Evolutionary conservation across 2,329 filamentous ascomycete genomes (phyloP), one percentile per base, ranked within the genome.

Genomic region (Diaporthe vaccinii): DNA sequence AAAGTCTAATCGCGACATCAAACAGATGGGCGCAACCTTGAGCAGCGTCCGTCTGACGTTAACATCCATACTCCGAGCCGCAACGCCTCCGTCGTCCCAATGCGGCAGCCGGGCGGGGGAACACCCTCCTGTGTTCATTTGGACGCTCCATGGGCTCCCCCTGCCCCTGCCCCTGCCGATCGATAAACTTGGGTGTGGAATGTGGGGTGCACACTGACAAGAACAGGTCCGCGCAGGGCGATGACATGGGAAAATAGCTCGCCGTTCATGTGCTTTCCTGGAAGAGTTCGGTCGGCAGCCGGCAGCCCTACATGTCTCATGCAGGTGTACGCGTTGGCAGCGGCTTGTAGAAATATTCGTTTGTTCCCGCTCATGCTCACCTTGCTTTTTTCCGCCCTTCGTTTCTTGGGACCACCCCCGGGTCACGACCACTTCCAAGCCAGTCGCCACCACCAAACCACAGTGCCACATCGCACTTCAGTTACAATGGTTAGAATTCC

Each of bases 41-140:
- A 69, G 49, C 34, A 53, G 65, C 65, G 34, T 55, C 49, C 49
- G 65, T 69, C 65, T 55, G 65, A 55, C 31, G 22, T 69, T 69
- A n/a, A 69, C 49, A 69, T 28, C 65, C 46, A 69, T 53, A 69
- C 65, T 69, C 65, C 65, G 65, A 69, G 65, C 65, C 46, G 65
- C 65, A 69, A 69, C 15, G n/a, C 65, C 65, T 69, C 49, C 65
- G 65, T 55, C 49, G 36, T 55, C 65, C 65, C 65, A 69, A 69
- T 69, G 49, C 49, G 65, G 46, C 65, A 55, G 46, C 41, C 25
- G 65, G 65, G 65, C 65, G 65, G 65, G 65, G 65, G 49, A 55
- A 69, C 65, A 25, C 34, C 65, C 22, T 69, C 65, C 65, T 69
- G 31, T 12, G 20, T 69, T 69, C 65, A 69, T 69, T 69, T 69